Conservation (phyloP, 345 rosid species). For the Citrus sp. region DNA sequence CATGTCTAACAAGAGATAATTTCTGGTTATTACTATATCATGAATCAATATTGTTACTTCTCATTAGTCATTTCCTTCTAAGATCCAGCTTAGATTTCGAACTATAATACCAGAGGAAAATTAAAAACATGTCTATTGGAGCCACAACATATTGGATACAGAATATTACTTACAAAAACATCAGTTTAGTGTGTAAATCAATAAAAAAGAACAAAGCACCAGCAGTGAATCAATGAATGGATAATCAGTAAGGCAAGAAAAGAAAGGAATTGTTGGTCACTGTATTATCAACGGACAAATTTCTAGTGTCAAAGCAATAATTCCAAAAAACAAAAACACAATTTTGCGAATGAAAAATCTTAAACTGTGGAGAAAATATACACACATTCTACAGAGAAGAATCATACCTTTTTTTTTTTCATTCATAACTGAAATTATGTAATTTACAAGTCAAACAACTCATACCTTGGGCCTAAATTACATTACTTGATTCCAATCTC, state of each 20-base stretch:
- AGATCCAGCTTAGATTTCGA: background rate
- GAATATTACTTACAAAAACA: no score
- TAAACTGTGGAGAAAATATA: constrained; percentile 8
- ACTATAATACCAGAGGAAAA: background rate
- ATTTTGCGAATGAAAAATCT: background rate
- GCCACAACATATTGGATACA: background rate
- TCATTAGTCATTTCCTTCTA: background rate
- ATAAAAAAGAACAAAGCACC: background rate
- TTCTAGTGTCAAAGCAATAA: background rate
- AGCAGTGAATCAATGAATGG: background rate
- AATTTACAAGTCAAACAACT: constrained; percentile 22
- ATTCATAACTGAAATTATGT: constrained; percentile 22
- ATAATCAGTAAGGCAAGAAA: background rate
- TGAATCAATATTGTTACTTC: background rate
- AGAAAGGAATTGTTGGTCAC: background rate
- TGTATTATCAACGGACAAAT: background rate
- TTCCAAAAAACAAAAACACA: background rate
- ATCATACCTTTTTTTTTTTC: background rate
- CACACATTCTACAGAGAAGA: constrained; percentile 13
- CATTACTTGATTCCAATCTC: constrained; percentile 27
- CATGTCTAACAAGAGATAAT: background rate
- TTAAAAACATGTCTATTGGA: background rate
- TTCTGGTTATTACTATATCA: background rate
- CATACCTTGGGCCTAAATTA: constrained; percentile 24
- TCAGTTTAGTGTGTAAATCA: background rate